phyloP scores from a whole-genome alignment of 441 rosid species.

The Populus hybrid region DNA sequence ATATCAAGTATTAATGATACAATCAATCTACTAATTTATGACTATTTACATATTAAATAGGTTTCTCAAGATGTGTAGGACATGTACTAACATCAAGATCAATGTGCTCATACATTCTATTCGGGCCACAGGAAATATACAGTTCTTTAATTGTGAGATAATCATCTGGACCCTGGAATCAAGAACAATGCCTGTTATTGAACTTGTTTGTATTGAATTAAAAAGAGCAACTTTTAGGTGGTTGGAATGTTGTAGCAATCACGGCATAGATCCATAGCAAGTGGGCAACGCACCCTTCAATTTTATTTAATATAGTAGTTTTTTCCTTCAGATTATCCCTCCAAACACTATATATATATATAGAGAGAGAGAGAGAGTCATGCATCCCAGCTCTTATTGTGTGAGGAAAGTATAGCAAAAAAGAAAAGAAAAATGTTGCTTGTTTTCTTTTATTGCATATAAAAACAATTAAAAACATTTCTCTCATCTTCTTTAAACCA shows the following conservation, averaged over 20 bases:
- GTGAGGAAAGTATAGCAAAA: no score
- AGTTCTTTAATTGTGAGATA: background rate
- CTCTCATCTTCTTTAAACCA: background rate
- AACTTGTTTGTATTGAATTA: background rate
- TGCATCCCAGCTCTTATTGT: no score
- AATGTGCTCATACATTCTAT: background rate
- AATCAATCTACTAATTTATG: background rate
- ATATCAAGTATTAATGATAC: background rate
- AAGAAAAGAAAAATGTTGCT: no score
- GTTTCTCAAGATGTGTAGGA: background rate
- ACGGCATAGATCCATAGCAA: background rate
- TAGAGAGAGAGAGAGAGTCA: no score
- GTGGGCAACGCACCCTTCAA: background rate
- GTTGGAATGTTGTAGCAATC: background rate
- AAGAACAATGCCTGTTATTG: background rate
- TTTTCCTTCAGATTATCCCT: no score
- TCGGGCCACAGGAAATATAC: background rate
- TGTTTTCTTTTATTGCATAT: no score
- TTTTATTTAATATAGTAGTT: no score
- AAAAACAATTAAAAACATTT: no score
- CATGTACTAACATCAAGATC: background rate
- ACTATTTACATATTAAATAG: background rate
- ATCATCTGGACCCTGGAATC: background rate
- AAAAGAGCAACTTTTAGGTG: background rate
- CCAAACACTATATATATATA: no score